Base-by-base conservation (phyloP, 2,329 filamentous ascomycete genomes). In the Aspergillus sp. region DNA sequence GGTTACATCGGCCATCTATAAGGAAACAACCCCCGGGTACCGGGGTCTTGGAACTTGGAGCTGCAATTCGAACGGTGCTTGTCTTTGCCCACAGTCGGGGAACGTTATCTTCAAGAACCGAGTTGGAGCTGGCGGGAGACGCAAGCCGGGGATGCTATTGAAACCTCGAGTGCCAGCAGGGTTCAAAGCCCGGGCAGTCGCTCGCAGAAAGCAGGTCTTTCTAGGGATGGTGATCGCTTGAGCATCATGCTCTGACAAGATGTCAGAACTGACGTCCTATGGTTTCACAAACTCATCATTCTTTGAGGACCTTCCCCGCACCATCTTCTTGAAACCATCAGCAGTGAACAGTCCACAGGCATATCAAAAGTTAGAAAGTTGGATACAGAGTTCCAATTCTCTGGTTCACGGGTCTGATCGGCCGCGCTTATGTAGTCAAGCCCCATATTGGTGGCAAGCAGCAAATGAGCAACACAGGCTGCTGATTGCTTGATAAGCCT, bases 331-430 rank as follows among this genome's bases (percentile, higher is more conserved):
- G 15, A 15, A 15, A 15, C 34, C 34, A 17, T 41, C 34, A 41
- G 34, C 11, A 13, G 34, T 13, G 17, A 46, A 7, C 15, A 15
- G 17, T 46, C 43, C 43, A 19, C 19, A 19, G 19, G 19, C 19
- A 19, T 46, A 46, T 46, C 47, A 15, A 19, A 19, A 19, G 19
- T 19, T 19, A 19, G 19, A 19, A 19, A 19, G 47, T 54, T 25
- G 45, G 22, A 48, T 22, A 41, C 49, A 13, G 23, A 50, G 45
- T 54, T 34, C 58, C 52, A 38, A 49, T 46, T 28, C 47, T 60
- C 15, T 50, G 52, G 58, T 52, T 56, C 52, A 30, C 19, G 30
- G 58, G 23, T 51, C 34, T 30, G 52, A 60, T 51, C 46, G 45
- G n/a, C 49, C 19, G 13, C 46, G 34, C 43, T 38, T 30, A 46